Evolutionary conservation across 257 asterid species (phyloP), one percentile per base, ranked within the genome.

Genomic region (Knoxia roxburghii): DNA sequence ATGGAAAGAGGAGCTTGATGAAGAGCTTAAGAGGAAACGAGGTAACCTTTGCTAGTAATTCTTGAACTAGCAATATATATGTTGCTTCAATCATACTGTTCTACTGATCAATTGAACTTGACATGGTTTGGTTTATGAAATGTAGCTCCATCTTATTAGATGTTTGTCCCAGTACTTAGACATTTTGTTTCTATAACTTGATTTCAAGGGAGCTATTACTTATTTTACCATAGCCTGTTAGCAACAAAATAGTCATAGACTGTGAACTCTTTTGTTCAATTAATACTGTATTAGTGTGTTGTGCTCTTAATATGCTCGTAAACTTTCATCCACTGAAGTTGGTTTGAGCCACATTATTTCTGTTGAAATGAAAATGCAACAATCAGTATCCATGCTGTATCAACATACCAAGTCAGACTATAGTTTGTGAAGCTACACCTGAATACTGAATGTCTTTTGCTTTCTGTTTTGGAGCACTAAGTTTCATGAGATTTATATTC

Each of bases 1-100:
- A 80, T 94, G 99, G 99, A 89, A 94, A 80, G 96, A 87, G 84
- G 99, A 94, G 82, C 99, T 94, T 70, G 96, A 77, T 65, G 91
- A 90, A 78, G 99, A 94, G 81, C 89, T 94, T 24, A 92, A 87
- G 69, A 83, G 93, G 73, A 84, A 82, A 18, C 78, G 98, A 94
- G 99, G 98, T 83, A 78, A 83, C 87, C 81, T 71, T 43, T 62
- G 33, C 63, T 70, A 21, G 27, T 75, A n/a, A 39, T 59, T 51
- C 63, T 51, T 12, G 4, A 40, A 51, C 57, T 29, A 21, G 43
- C 12, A 32, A 24, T 14, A 35, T 51, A 66, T 2, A 21, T 55
- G 60, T 23, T 11, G 29, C 46, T 39, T 49, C 48, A 2, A 39
- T 27, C 15, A 24, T 11, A 14, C 27, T 9, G 39, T 7, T 58